Evolutionary conservation across 177 flowering plant genomes (phyloP), one percentile per base, ranked within the genome.

Genomic region (Vitis hybrid): DNA sequence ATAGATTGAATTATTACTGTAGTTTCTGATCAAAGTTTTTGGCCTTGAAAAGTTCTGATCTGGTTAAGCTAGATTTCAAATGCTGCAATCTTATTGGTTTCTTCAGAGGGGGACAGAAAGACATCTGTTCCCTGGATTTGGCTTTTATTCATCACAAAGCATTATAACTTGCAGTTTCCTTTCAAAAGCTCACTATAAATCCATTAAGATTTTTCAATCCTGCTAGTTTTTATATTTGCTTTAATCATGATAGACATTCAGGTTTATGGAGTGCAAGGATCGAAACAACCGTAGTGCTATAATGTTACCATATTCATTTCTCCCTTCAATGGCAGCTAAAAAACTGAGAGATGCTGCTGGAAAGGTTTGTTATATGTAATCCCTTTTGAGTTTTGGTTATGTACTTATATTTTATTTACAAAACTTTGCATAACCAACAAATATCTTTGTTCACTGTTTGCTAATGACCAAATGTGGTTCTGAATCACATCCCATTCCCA

Each of bases 201-300:
- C 21, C n/a, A 3, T 57, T 57, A 15, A 57, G 11, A 19, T 17
- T 57, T 57, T 19, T 9, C 6, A 59, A 12, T 18, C 23, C 10
- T 71, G 34, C 62, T 75, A 65, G 17, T 34, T 77, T 73, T 70
- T 62, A 19, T 23, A 58, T 72, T 58, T 72, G 69, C 68, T 58
- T 70, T 86, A 60, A 76, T 76, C 69, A 64, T 68, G 58, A 60
- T 75, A 34, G 61, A 60, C 60, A 48, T 80, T 70, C 85, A 96
- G 99, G 99, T 96, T 96, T 80, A 84, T 87, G 89, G 99, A 96
- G 72, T 96, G 99, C 89, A 96, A 89, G 83, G 94, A 96, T 78
- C 83, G 99, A 70, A 89, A 88, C 62, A 89, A 96, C 65, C 91
- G 77, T 49, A 92, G 91, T 83, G 82, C 93, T 72, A 67, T 93